A percentile compares a stretch with the other conserved stretches of the same genome.
Evolutionary conservation across 805 yeast genomes (phyloP).

Genomic region (Dipodascus geniculatus): DNA sequence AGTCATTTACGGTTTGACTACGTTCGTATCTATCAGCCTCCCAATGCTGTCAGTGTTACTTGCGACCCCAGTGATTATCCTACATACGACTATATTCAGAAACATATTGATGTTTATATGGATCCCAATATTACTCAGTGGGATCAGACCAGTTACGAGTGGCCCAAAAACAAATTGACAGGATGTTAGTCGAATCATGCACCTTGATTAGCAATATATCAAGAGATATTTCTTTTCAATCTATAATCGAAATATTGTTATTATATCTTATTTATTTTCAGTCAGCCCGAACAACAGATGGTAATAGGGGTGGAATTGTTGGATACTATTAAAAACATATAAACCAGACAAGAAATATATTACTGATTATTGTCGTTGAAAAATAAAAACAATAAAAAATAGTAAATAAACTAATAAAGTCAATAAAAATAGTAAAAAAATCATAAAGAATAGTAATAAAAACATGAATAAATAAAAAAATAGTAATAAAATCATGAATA

Average conservation of each 20-base stretch:
- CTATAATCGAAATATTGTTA: not conserved
- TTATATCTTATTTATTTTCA: not conserved
- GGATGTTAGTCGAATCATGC: conserved; percentile 28
- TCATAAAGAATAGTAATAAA: too few species aligned
- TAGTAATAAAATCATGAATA: too few species aligned
- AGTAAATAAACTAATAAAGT: too few species aligned
- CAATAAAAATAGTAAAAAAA: too few species aligned
- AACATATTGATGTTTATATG: conserved; percentile 56
- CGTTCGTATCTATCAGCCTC: conserved; percentile 87
- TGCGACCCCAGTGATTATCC: conserved; percentile 87
- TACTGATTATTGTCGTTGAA: too few species aligned
- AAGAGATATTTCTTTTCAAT: too few species aligned
- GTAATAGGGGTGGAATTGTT: not conserved
- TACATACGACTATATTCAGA: conserved; percentile 68
- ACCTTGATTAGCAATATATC: too few species aligned
- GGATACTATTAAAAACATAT: too few species aligned
- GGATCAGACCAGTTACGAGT: conserved; percentile 59
- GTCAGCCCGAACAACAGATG: not conserved
- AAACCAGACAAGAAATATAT: too few species aligned
- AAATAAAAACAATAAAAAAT: too few species aligned
- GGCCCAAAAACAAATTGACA: conserved; percentile 52
- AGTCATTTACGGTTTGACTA: conserved; percentile 65
- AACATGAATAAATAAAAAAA: too few species aligned
- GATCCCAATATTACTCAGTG: conserved; percentile 64
- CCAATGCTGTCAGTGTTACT: conserved; percentile 43